Conservation (phyloP, 2,329 filamentous ascomycete species). For the Microcyclospora pomicola region DNA sequence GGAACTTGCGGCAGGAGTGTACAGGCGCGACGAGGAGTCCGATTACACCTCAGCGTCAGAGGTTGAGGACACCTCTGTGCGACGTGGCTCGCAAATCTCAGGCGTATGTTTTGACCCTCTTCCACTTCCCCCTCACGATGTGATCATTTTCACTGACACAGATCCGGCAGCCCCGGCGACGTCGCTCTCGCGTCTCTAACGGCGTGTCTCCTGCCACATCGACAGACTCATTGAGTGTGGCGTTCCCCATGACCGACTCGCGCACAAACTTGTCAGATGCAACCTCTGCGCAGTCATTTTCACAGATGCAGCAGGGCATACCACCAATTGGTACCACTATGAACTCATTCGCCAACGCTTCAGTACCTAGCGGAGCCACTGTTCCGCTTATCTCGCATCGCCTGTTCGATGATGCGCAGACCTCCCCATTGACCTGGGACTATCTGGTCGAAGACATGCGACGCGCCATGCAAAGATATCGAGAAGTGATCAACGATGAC, state of each 20-base stretch:
- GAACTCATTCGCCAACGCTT: constrained; percentile 41
- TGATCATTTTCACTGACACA: constrained; percentile 6
- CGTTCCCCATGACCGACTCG: constrained; percentile 39
- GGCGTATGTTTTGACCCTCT: constrained; percentile 38
- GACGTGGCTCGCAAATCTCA: constrained; percentile 54
- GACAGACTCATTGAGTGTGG: constrained; percentile 74
- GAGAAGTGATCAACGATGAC: constrained; percentile 72
- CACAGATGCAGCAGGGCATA: constrained; percentile 29
- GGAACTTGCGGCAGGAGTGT: constrained; percentile 73
- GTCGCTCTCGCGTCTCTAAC: constrained; percentile 52
- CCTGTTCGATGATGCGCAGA: constrained; percentile 81
- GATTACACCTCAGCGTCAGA: constrained; percentile 81
- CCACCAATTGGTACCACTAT: constrained; percentile 38
- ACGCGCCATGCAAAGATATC: constrained; percentile 74
- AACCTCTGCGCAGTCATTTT: constrained; percentile 36
- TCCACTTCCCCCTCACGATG: constrained; percentile 3
- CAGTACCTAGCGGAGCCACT: constrained; percentile 16
- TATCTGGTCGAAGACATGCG: constrained; percentile 87
- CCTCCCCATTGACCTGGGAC: constrained; percentile 74
- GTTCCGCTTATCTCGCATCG: constrained; percentile 52
- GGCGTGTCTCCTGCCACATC: constrained; percentile 76
- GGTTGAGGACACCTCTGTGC: constrained; percentile 61
- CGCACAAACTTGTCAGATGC: constrained; percentile 38
- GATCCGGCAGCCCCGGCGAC: constrained; percentile 40
- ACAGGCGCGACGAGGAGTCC: constrained; percentile 73